Conservation (phyloP, 371 early-diverging fungal species). For the Funneliformis caledonium region DNA sequence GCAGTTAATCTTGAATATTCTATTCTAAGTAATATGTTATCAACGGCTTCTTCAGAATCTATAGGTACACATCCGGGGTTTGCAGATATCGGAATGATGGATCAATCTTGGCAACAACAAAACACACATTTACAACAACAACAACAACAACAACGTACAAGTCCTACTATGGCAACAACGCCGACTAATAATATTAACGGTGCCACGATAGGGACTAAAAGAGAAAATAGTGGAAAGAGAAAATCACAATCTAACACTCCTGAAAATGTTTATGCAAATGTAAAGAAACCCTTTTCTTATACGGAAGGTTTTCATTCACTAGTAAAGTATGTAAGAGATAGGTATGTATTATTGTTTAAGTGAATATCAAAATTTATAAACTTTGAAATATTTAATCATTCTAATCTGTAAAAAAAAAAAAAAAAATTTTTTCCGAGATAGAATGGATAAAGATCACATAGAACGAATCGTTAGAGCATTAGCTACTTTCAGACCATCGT, state of each 20-base stretch:
- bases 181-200: conserved; percentile 1
- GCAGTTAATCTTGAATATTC: conserved; percentile 87
- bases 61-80: conserved; percentile 35
- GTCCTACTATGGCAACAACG: conserved; percentile 5
- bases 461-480: conserved; percentile 87
- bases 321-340: conserved; percentile 73
- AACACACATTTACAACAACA: conserved; percentile 7
- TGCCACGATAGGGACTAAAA: conserved; percentile 1
- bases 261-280: conserved; percentile 74
- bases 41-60: conserved; percentile 47
- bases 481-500: conserved; percentile 87
- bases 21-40: conserved; percentile 83
- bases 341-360: conserved; percentile 52
- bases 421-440: conserved; percentile 40
- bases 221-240: conserved; percentile 34
- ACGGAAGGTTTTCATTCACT: conserved; percentile 89
- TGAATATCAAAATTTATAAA: background rate
- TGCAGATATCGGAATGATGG: conserved; percentile 39
- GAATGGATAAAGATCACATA: conserved; percentile 84
- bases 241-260: conserved; percentile 51
- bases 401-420: background rate
- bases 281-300: conserved; percentile 81
- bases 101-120: conserved; percentile 37
- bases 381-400: background rate
- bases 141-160: conserved; percentile 35